phyloP scores from a whole-genome alignment of 192 early-diverging fungal genomes.

The Coemansia sp. region DNA sequence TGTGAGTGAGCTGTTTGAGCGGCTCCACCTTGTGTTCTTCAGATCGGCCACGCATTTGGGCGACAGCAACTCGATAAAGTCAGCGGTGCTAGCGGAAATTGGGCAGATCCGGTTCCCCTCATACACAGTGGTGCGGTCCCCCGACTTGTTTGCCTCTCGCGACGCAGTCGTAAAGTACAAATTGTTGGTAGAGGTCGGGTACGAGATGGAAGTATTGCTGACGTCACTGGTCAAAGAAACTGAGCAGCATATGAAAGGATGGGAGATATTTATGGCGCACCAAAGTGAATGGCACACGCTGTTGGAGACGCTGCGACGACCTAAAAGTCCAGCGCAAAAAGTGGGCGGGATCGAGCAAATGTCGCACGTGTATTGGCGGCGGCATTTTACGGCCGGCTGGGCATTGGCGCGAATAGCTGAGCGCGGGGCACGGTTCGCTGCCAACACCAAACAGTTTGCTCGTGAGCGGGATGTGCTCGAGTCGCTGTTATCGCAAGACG shows the following conservation, averaged over 20 bases:
- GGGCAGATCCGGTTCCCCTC: constrained; percentile 43
- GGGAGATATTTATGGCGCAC: constrained; percentile 30
- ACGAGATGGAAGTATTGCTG: constrained; percentile 32
- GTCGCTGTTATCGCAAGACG: constrained; percentile 58
- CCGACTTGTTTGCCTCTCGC: constrained; percentile 36
- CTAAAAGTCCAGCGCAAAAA: neutral
- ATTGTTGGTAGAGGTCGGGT: constrained; percentile 21
- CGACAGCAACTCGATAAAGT: constrained; percentile 38
- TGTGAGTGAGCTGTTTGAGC: constrained; percentile 43
- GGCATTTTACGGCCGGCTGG: constrained; percentile 58
- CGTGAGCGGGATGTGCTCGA: constrained; percentile 58
- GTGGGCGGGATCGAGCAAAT: constrained; percentile 4
- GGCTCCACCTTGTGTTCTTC: constrained; percentile 52
- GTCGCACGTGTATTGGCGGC: constrained; percentile 41
- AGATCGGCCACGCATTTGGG: constrained; percentile 25
- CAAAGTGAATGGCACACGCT: constrained; percentile 20
- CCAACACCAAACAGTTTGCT: constrained; percentile 57
- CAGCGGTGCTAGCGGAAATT: constrained; percentile 27
- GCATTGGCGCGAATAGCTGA: constrained; percentile 61
- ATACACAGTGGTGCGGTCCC: constrained; percentile 34
- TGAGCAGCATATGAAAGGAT: constrained; percentile 38
- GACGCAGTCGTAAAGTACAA: constrained; percentile 44
- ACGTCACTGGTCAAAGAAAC: constrained; percentile 21
- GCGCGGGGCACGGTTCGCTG: constrained; percentile 55
- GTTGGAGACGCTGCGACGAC: constrained; percentile 9